Percentiles rank a stretch among this genome's conserved stretches.
Conservation (phyloP, 2,329 filamentous ascomycete species). For the Colletotrichum sp. region DNA sequence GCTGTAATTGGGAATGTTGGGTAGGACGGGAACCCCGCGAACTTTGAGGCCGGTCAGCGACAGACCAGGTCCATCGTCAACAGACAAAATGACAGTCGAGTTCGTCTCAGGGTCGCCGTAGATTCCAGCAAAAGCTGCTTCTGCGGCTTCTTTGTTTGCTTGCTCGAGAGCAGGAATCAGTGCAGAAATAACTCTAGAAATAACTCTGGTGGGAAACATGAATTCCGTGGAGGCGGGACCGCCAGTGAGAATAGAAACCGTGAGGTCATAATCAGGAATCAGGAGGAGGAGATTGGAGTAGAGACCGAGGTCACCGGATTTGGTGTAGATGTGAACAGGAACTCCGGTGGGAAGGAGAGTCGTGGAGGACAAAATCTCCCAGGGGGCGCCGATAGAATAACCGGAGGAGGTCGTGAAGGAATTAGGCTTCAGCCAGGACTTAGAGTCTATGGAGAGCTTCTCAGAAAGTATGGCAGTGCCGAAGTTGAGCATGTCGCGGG, state of each 20-base stretch:
- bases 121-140: constrained; percentile 36
- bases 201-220: constrained; percentile 23
- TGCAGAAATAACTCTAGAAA: constrained; percentile 32
- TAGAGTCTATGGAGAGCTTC: constrained; percentile 43
- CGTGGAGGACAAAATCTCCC: constrained; percentile 37
- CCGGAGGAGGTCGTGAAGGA: constrained; percentile 42
- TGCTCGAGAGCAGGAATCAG: constrained; percentile 48
- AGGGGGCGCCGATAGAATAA: constrained; percentile 39
- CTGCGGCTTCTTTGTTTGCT: constrained; percentile 43
- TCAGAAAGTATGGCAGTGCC: constrained; percentile 45
- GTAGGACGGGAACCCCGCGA: constrained; percentile 45
- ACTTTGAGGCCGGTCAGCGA: constrained; percentile 42
- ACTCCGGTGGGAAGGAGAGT: constrained; percentile 32
- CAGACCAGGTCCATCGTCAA: constrained; percentile 46
- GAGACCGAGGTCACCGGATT: constrained; percentile 33
- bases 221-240: constrained; percentile 26
- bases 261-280: constrained; percentile 37
- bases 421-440: constrained; percentile 51
- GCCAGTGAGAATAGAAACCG: constrained; percentile 42
- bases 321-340: constrained; percentile 38
- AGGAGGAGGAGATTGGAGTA: constrained; percentile 41
- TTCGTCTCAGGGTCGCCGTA: constrained; percentile 43
- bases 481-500: constrained; percentile 45
- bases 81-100: constrained; percentile 42
- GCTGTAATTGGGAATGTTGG: constrained; percentile 35